These are phyloP conservation scores for Aquilaria sinensis DNA, from an alignment of 345 rosid genomes.

Conservation along the genomic window DNA sequence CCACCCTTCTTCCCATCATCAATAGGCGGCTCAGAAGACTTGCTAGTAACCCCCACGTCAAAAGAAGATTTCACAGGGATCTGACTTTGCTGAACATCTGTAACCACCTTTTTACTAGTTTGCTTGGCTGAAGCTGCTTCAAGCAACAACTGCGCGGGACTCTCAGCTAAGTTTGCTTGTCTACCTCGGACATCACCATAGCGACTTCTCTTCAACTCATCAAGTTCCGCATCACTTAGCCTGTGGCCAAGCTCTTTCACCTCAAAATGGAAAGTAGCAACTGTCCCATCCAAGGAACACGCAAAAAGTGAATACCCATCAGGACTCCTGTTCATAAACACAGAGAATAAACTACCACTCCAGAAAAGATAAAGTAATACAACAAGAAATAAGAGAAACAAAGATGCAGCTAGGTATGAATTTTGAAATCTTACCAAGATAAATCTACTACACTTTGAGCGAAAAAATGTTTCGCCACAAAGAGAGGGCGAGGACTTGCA, in stretches of 20 bases:
- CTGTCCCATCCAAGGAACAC: constrained; percentile 97
- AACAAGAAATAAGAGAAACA: constrained; percentile 4
- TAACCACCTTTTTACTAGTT: constrained; percentile 49
- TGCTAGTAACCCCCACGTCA: constrained; percentile 35
- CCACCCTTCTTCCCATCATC: constrained; percentile 45
- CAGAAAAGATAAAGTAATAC: neutral
- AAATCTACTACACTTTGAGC: constrained; percentile 97
- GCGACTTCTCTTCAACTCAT: constrained; percentile 83
- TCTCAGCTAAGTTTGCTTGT: constrained; percentile 88
- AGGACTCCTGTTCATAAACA: constrained; percentile 68
- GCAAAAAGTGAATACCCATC: constrained; percentile 97
- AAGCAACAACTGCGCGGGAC: constrained; percentile 89
- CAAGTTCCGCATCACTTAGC: constrained; percentile 72
- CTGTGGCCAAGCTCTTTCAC: constrained; percentile 70
- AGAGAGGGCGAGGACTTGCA: constrained; percentile 92
- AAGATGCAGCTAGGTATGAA: constrained; percentile 4
- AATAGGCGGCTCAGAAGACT: constrained; percentile 49
- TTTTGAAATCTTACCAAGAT: constrained; percentile 60
- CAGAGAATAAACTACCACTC: neutral
- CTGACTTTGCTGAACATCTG: constrained; percentile 55
- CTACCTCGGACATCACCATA: constrained; percentile 96
- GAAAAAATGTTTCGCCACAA: constrained; percentile 98
- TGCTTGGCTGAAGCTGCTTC: constrained; percentile 87
- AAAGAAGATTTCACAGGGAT: constrained; percentile 46
- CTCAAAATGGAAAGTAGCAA: constrained; percentile 88